Percentiles rank a stretch among this genome's conserved stretches.
phyloP scores from a whole-genome alignment of 2,329 filamentous ascomycete species.

The Fusarium xyrophilum region DNA sequence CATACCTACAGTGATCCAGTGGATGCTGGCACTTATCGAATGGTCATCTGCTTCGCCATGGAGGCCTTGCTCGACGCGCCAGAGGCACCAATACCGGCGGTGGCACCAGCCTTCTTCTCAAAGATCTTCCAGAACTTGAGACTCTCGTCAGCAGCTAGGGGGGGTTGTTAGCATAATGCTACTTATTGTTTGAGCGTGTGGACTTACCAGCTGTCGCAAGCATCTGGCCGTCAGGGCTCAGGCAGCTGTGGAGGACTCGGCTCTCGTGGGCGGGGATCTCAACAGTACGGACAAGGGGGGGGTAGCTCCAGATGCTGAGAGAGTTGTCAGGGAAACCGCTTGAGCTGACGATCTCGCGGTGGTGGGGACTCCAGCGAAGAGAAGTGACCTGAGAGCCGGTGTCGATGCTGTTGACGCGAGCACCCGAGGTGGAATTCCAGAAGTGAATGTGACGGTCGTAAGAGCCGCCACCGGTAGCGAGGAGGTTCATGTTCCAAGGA shows the following conservation, averaged over 20 bases:
- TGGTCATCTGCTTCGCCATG: conserved; percentile 95
- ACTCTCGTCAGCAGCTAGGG: conserved; percentile 84
- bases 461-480: conserved; percentile 93
- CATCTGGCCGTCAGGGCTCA: conserved; percentile 98
- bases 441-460: conserved; percentile 99
- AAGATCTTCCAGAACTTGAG: conserved; percentile 99
- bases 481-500: conserved; percentile 97
- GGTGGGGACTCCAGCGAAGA: conserved; percentile 93
- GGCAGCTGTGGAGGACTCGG: conserved; percentile 92
- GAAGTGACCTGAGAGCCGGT: conserved; percentile 97
- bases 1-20: conserved; percentile 56
- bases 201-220: conserved; percentile 83
- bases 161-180: conserved; percentile 14
- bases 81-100: conserved; percentile 68
- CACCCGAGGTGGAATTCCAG: conserved; percentile 98
- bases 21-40: conserved; percentile 64
- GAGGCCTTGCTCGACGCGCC: conserved; percentile 79
- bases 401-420: conserved; percentile 98
- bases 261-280: conserved; percentile 98
- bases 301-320: conserved; percentile 98
- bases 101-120: conserved; percentile 90
- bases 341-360: conserved; percentile 97
- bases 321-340: conserved; percentile 99
- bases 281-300: conserved; percentile 93
- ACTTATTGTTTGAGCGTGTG: neutral